Percentiles rank a stretch among this genome's conserved stretches.
These are phyloP conservation scores for Picocystis sp. DNA, from an alignment of 163 green algal genomes.

Conservation along the genomic window DNA sequence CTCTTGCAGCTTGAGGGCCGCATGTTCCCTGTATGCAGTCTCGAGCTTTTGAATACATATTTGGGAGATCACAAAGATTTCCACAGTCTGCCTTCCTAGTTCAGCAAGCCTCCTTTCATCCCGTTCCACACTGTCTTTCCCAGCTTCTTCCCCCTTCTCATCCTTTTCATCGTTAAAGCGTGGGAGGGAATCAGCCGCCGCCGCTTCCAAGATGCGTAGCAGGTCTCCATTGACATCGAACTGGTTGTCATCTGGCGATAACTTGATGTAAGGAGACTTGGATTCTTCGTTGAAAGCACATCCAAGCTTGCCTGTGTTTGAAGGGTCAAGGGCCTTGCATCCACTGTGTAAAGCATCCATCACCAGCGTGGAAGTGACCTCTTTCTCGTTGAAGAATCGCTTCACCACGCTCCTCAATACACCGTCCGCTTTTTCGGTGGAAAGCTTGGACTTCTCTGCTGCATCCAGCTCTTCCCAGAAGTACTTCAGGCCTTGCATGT, in stretches of 20 bases:
- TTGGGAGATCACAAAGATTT: slow-evolving; percentile 77
- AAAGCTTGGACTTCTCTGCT: slow-evolving; percentile 4
- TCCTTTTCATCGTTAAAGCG: slow-evolving; percentile 32
- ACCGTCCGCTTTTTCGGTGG: slow-evolving; percentile 12
- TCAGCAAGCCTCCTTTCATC: slow-evolving; percentile 81
- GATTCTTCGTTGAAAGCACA: not conserved
- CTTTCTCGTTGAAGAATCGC: slow-evolving; percentile 97
- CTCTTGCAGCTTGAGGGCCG: slow-evolving; percentile 71
- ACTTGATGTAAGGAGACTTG: not conserved
- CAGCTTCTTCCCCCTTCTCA: slow-evolving; percentile 26
- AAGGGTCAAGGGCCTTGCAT: slow-evolving; percentile 44
- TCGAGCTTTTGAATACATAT: slow-evolving; percentile 55
- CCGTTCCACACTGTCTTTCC: slow-evolving; percentile 51
- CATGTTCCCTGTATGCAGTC: slow-evolving; percentile 57
- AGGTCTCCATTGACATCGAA: slow-evolving; percentile 31
- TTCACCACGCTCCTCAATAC: slow-evolving; percentile 62
- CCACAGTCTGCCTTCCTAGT: slow-evolving; percentile 65
- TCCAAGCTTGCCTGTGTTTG: slow-evolving; percentile 3
- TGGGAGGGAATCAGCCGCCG: slow-evolving; percentile 39
- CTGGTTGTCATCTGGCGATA: slow-evolving; percentile 3
- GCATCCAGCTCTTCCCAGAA: slow-evolving; percentile 32
- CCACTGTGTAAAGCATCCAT: slow-evolving; percentile 88
- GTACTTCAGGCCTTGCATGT: slow-evolving; percentile 16
- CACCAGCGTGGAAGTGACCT: slow-evolving; percentile 93
- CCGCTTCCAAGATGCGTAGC: slow-evolving; percentile 22